Conservation (phyloP, 352 stramenopile species). For the Plasmopara halstedii region DNA sequence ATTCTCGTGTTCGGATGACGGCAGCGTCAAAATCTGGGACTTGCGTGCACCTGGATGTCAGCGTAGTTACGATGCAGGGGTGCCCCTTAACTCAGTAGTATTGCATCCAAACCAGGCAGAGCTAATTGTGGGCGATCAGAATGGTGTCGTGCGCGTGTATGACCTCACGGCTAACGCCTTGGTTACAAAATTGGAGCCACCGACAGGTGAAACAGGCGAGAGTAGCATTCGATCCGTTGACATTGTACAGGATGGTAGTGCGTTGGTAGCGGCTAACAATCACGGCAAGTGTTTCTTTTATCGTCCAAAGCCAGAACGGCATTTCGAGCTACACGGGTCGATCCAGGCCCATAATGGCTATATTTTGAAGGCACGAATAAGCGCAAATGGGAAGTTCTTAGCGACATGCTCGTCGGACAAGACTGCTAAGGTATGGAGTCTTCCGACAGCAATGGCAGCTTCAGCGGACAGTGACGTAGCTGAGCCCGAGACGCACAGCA, state of each 20-base stretch:
- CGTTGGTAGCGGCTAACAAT: slow-evolving; percentile 91
- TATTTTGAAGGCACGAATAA: slow-evolving; percentile 88
- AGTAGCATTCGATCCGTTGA: slow-evolving; percentile 88
- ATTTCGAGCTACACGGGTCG: slow-evolving; percentile 60
- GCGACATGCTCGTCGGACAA: slow-evolving; percentile 92
- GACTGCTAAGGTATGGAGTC: slow-evolving; percentile 88
- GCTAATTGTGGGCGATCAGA: slow-evolving; percentile 86
- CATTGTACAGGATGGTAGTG: slow-evolving; percentile 88
- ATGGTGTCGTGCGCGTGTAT: slow-evolving; percentile 90
- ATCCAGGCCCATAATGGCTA: slow-evolving; percentile 88
- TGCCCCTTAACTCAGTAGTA: slow-evolving; percentile 92
- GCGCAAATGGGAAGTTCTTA: slow-evolving; percentile 73
- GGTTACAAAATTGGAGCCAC: slow-evolving; percentile 54
- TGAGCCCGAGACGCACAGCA: slow-evolving; percentile 21
- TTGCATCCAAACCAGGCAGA: slow-evolving; percentile 93
- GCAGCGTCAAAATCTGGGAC: slow-evolving; percentile 94
- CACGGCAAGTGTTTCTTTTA: slow-evolving; percentile 94
- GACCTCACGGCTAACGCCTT: slow-evolving; percentile 79
- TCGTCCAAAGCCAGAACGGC: slow-evolving; percentile 43
- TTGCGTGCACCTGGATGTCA: slow-evolving; percentile 78
- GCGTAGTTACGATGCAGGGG: slow-evolving; percentile 81
- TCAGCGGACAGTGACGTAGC: slow-evolving; percentile 7
- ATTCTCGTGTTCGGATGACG: slow-evolving; percentile 96
- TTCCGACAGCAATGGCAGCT: slow-evolving; percentile 26
- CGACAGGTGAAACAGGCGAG: slow-evolving; percentile 40